Conservation (phyloP, 2,329 filamentous ascomycete species). For the Zymoseptoria ardabiliae region DNA sequence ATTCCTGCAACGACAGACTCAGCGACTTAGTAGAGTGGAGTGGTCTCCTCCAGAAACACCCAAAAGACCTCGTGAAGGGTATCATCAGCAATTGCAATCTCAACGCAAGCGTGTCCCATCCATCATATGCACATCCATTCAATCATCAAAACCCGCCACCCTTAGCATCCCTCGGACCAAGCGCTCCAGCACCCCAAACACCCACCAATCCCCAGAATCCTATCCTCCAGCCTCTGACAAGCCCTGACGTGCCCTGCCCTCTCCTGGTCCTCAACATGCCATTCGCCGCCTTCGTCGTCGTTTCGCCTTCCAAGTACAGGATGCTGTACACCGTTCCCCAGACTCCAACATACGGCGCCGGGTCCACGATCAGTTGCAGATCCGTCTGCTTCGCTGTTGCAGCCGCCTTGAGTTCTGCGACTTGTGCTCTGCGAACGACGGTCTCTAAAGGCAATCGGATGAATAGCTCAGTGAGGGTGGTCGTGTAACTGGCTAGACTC, state of each 20-base stretch:
- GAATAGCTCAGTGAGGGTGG: slow-evolving; percentile 72
- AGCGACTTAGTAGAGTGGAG: not conserved
- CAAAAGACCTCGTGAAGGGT: not conserved
- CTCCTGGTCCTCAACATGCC: slow-evolving; percentile 41
- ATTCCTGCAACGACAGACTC: not conserved
- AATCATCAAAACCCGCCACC: slow-evolving; percentile 30
- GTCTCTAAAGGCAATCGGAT: slow-evolving; percentile 88
- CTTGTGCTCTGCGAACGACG: slow-evolving; percentile 79
- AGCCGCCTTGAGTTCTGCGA: slow-evolving; percentile 32
- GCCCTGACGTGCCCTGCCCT: slow-evolving; percentile 61
- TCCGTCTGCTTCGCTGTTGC: slow-evolving; percentile 24
- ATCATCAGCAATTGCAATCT: not conserved
- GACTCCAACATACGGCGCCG: slow-evolving; percentile 76
- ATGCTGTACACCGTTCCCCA: slow-evolving; percentile 89
- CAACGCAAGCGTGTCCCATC: not conserved
- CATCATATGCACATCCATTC: not conserved
- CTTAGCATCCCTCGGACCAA: slow-evolving; percentile 55
- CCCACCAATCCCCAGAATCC: slow-evolving; percentile 71
- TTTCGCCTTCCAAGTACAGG: slow-evolving; percentile 69
- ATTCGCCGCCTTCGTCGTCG: slow-evolving; percentile 27
- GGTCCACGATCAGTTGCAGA: slow-evolving; percentile 66
- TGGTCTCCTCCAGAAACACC: not conserved
- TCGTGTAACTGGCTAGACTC: slow-evolving; percentile 72
- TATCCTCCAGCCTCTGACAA: slow-evolving; percentile 70
- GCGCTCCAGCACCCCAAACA: slow-evolving; percentile 61